These are phyloP conservation scores for Keqinozyma sinolaborantium DNA, from an alignment of 1,139 yeast genomes.

Conservation along the genomic window DNA sequence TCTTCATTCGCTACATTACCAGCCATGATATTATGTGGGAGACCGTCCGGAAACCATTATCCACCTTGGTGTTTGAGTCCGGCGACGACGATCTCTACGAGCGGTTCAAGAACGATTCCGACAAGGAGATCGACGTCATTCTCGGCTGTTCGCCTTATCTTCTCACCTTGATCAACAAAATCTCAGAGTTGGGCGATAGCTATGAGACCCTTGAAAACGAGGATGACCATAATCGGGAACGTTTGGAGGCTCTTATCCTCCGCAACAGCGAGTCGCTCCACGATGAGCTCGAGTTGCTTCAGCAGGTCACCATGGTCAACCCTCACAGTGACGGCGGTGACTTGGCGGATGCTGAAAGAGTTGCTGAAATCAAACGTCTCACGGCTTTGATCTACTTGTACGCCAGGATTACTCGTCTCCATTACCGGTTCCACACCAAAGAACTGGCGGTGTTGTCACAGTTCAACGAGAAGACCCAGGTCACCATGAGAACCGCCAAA, in stretches of 20 bases:
- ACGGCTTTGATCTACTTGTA: constrained; percentile 28
- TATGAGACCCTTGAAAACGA: constrained; percentile 24
- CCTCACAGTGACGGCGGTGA: background rate
- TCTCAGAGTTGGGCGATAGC: constrained; percentile 29
- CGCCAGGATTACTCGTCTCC: constrained; percentile 25
- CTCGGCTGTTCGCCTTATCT: constrained; percentile 35
- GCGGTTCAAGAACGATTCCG: constrained; percentile 23
- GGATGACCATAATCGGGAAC: constrained; percentile 2
- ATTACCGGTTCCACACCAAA: constrained; percentile 3
- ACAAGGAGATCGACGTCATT: constrained; percentile 28
- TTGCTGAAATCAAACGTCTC: constrained; percentile 33
- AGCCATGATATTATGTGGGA: constrained; percentile 41
- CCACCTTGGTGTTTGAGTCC: constrained; percentile 20
- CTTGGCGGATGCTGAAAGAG: constrained; percentile 6
- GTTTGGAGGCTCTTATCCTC: constrained; percentile 7
- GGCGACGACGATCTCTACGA: constrained; percentile 25
- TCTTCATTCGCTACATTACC: constrained; percentile 30
- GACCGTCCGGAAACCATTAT: constrained; percentile 22
- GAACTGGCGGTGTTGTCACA: constrained; percentile 2
- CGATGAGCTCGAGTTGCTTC: constrained; percentile 6
- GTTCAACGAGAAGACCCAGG: constrained; percentile 5
- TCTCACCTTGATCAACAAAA: constrained; percentile 26
- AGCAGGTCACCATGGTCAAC: constrained; percentile 2
- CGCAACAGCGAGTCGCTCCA: constrained; percentile 4
- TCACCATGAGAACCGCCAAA: constrained; percentile 11